phyloP scores from a whole-genome alignment of 129 eudicot genomes.

The Lactuca sativa region DNA sequence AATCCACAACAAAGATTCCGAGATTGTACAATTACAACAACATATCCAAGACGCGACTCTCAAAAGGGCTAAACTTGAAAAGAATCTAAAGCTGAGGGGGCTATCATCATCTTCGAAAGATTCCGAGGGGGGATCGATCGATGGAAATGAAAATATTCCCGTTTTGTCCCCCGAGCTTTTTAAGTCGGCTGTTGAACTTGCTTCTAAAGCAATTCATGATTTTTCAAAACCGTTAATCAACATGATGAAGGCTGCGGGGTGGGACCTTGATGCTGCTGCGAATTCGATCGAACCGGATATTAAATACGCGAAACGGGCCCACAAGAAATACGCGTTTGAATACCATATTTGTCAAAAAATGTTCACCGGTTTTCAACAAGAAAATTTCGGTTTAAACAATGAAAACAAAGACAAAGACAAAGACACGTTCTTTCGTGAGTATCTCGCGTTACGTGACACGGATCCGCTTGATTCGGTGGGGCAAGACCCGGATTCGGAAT shows the following conservation, averaged over 20 bases:
- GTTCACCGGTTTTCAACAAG: constrained; percentile 83
- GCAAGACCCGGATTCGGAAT: constrained; percentile 75
- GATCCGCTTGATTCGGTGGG: constrained; percentile 86
- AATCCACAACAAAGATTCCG: constrained; percentile 90
- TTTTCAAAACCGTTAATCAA: constrained; percentile 92
- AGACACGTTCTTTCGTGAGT: constrained; percentile 73
- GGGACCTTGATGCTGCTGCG: constrained; percentile 98
- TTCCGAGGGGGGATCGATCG: constrained; percentile 47
- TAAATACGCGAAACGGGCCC: constrained; percentile 77
- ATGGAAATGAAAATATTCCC: constrained; percentile 42
- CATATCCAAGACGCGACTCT: constrained; percentile 80
- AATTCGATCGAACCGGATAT: constrained; percentile 70
- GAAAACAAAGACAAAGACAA: constrained; percentile 33
- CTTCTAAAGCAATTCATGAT: constrained; percentile 79
- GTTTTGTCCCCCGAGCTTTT: constrained; percentile 83
- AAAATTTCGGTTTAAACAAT: constrained; percentile 43
- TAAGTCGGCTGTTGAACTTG: constrained; percentile 69
- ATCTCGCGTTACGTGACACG: constrained; percentile 68
- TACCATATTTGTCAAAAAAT: constrained; percentile 83
- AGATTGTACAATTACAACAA: constrained; percentile 75
- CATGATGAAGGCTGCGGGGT: constrained; percentile 99
- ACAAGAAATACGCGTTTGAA: constrained; percentile 92
- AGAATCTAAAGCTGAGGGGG: constrained; percentile 85
- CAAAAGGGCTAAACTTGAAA: constrained; percentile 71
- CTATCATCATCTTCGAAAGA: constrained; percentile 66